Conservation (phyloP, 176 grass and related monocot species). For the Oropetium thomaeum region DNA sequence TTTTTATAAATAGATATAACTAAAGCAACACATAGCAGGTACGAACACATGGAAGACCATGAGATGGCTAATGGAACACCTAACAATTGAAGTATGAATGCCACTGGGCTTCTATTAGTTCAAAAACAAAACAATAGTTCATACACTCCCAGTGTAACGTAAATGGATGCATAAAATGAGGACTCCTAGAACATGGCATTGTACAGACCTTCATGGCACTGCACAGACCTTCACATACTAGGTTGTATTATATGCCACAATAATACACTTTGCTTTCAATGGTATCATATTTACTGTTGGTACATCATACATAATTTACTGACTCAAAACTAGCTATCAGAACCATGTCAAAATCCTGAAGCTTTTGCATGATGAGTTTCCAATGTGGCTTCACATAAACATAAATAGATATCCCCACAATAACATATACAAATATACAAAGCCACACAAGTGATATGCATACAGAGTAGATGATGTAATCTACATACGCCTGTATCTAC, state of each 20-base stretch:
- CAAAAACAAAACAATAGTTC: neutral
- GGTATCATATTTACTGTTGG: neutral
- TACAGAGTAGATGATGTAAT: neutral
- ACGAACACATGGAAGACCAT: neutral
- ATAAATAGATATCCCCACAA: neutral
- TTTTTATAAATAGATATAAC: neutral
- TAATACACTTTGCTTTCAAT: constrained; percentile 2
- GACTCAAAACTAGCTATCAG: neutral
- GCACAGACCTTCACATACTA: neutral
- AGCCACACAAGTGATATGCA: no score
- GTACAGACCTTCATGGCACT: neutral
- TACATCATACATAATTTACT: constrained; percentile 14
- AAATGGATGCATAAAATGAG: neutral
- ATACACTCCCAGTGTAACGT: no score
- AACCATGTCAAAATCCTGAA: neutral
- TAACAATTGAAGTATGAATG: neutral
- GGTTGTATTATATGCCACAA: neutral
- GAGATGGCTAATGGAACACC: no score
- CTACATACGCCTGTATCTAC: neutral
- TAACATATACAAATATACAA: neutral
- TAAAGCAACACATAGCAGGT: neutral
- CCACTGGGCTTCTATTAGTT: neutral
- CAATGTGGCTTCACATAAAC: neutral
- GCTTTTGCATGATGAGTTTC: no score
- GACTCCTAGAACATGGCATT: neutral